These are phyloP conservation scores for Scalesia atractyloides DNA, from an alignment of 129 eudicot genomes.

Conservation along the genomic window DNA sequence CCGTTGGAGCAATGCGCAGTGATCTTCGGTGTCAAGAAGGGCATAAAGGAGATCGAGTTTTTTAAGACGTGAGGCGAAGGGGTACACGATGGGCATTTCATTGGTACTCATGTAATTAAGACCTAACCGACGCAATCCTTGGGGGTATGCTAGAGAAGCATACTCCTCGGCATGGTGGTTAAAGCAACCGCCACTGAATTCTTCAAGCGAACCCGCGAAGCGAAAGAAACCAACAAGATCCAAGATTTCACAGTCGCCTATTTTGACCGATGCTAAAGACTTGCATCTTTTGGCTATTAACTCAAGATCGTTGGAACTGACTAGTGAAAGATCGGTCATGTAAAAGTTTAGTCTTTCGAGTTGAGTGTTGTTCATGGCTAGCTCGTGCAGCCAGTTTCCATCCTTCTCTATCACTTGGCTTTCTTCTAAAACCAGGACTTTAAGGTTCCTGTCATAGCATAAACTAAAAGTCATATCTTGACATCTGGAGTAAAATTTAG, in stretches of 20 bases:
- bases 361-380: slow-evolving; percentile 67
- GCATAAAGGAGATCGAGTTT: slow-evolving; percentile 78
- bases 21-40: slow-evolving; percentile 71
- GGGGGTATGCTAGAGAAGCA: slow-evolving; percentile 45
- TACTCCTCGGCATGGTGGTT: slow-evolving; percentile 49
- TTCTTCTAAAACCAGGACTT: slow-evolving; percentile 67
- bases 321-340: slow-evolving; percentile 59
- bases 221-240: slow-evolving; percentile 59
- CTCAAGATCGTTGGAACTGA: slow-evolving; percentile 60
- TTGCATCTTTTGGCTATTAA: slow-evolving; percentile 63
- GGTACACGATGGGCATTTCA: slow-evolving; percentile 65
- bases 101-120: slow-evolving; percentile 58
- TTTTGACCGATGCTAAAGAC: slow-evolving; percentile 56
- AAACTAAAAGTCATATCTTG: not conserved
- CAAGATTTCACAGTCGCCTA: slow-evolving; percentile 66
- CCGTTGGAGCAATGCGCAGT: slow-evolving; percentile 53
- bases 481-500: not conserved
- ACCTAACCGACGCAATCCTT: slow-evolving; percentile 54
- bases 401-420: slow-evolving; percentile 54
- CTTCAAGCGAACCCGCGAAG: slow-evolving; percentile 63
- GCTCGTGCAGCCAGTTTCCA: slow-evolving; percentile 82
- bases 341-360: slow-evolving; percentile 77
- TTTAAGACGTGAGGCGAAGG: slow-evolving; percentile 59
- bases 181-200: slow-evolving; percentile 78
- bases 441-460: slow-evolving; percentile 58